Base-by-base conservation (phyloP, 2,329 filamentous ascomycete genomes). In the Fusarium tanahbumbuense region DNA sequence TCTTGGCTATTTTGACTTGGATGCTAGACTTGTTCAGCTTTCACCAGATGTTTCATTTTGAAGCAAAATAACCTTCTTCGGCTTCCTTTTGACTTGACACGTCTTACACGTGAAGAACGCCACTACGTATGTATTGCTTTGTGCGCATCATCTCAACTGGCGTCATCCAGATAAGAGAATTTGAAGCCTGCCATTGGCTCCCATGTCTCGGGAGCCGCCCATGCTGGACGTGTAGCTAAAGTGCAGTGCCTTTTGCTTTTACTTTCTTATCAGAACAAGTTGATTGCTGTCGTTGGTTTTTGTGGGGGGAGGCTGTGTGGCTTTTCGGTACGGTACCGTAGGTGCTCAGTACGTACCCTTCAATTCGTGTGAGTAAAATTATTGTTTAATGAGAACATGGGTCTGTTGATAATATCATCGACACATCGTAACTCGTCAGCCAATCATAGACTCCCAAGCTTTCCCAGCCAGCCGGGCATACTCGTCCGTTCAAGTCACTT, bases 311-410 rank as follows among this genome's bases (percentile, higher is more conserved):
- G 62, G 67, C 59, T 70, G 41, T 44, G 41, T 41, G 49, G 32
- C 49, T 41, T 41, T 37, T 52, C 34, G 32, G 49, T 42, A 52
- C n/a, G 12, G 34, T 52, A 16, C 34, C 34, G 23, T 20, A 50
- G 15, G 30, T 23, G 40, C 22, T 27, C 18, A 50, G 49, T 66
- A 53, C 64, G 55, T 70, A 63, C 59, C 41, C 47, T 47, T 27
- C 56, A 56, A 56, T 71, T 71, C 60, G 30, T 60, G 60, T 72
- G 70, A 70, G 66, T 72, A 69, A 72, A 72, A 72, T 48, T 23
- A 53, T 70, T 70, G 40, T 68, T 72, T 68, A 72, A 72, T 72
- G 50, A 62, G 61, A 72, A 72, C 56, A 57, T 30, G 56, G 49
- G 44, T 42, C 20, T 28, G 55, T 72, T 72, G 63, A 66, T 72